Evolutionary conservation across 176 grass and related monocot genomes (phyloP).

Genomic region (Rhynchospora pubera): DNA sequence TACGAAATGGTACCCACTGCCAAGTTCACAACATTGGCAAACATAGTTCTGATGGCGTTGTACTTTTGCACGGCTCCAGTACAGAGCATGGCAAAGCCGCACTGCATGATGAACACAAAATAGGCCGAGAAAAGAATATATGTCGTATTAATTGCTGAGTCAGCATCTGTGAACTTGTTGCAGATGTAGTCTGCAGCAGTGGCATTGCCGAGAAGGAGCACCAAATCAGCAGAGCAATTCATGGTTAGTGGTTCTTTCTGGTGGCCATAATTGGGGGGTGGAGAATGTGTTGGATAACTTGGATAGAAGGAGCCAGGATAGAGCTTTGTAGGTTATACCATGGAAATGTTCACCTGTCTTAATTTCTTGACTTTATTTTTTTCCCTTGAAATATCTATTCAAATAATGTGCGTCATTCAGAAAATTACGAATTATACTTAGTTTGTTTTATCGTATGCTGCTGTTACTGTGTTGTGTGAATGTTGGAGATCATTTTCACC

Average conservation of each 20-base stretch:
- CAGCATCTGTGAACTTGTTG: slow-evolving; percentile 21
- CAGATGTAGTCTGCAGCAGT: slow-evolving; percentile 31
- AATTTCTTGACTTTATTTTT: no score
- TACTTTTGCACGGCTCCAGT: slow-evolving; percentile 25
- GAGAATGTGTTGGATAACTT: not conserved
- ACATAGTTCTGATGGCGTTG: slow-evolving; percentile 36
- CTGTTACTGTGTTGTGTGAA: no score
- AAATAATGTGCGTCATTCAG: no score
- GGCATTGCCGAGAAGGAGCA: slow-evolving; percentile 10
- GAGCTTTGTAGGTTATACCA: not conserved
- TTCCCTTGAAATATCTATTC: no score
- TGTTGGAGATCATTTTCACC: no score
- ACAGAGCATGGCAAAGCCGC: slow-evolving; percentile 42
- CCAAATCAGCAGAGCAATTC: slow-evolving; percentile 17
- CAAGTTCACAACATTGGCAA: slow-evolving; percentile 32
- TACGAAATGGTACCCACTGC: slow-evolving; percentile 27
- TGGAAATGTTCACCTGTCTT: no score
- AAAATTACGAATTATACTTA: no score
- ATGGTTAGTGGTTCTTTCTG: not conserved
- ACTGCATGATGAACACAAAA: slow-evolving; percentile 38
- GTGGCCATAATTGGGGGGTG: not conserved
- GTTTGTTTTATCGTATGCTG: no score
- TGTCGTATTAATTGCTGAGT: slow-evolving; percentile 30
- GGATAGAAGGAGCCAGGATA: not conserved
- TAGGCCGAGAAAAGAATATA: slow-evolving; percentile 41